Evolutionary conservation across 1,139 yeast species (phyloP).

Genomic region (Kurtzmaniella quercitrusa): DNA sequence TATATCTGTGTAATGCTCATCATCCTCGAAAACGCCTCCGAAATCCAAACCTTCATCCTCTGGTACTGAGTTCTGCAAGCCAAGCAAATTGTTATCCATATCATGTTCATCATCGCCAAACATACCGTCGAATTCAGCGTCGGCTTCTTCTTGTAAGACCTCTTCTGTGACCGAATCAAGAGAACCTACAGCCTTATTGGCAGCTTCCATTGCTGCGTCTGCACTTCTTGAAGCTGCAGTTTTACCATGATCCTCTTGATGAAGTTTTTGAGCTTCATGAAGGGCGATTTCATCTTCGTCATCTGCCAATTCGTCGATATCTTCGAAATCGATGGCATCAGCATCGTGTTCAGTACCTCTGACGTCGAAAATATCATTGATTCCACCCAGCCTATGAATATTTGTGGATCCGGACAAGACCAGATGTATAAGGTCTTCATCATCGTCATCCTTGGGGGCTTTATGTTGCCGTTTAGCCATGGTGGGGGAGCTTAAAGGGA

Average conservation of each 20-base stretch:
- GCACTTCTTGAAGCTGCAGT: constrained; percentile 22
- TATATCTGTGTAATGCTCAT: constrained; percentile 6
- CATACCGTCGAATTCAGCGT: constrained; percentile 47
- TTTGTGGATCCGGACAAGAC: constrained; percentile 8
- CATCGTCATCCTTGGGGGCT: constrained; percentile 5
- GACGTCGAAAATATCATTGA: constrained; percentile 38
- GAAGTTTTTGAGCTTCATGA: constrained; percentile 38
- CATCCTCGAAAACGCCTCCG: constrained; percentile 32
- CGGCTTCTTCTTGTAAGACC: constrained; percentile 31
- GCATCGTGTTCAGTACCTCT: constrained; percentile 66
- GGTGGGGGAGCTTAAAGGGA: neutral
- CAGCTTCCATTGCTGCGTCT: constrained; percentile 13
- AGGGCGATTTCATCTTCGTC: constrained; percentile 50
- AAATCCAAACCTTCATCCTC: constrained; percentile 14
- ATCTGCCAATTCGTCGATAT: constrained; percentile 92
- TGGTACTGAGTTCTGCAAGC: neutral
- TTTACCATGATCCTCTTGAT: constrained; percentile 13
- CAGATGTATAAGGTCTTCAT: constrained; percentile 7
- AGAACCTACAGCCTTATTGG: constrained; percentile 23
- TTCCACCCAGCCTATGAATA: constrained; percentile 14
- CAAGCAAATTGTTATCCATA: constrained; percentile 1
- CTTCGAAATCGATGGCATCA: constrained; percentile 94
- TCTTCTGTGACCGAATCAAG: constrained; percentile 32
- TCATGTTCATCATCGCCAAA: constrained; percentile 33
- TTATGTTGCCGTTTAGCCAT: neutral